Conservation (phyloP, 75 land plant genomes). For the Chamaecyparis obtusa region DNA sequence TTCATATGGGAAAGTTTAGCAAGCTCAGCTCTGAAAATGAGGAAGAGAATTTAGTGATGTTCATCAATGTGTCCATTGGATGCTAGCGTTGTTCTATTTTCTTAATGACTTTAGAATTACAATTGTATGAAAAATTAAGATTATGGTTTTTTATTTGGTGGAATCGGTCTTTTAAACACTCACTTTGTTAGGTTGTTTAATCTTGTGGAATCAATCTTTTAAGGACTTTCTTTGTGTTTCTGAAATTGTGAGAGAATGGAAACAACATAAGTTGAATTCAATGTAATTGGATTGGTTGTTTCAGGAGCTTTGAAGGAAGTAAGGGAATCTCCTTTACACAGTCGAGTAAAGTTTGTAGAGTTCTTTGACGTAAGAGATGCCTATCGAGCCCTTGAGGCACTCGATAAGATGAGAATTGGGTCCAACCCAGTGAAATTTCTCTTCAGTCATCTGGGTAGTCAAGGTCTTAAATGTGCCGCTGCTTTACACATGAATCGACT, state of each 20-base stretch:
- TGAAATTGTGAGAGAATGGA: background rate
- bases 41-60: no score
- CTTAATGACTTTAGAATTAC: no score
- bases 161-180: no score
- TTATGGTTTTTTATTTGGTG: background rate
- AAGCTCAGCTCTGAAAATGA: background rate
- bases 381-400: conserved; percentile 17
- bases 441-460: conserved; percentile 37
- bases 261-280: background rate
- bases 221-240: no score
- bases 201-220: background rate
- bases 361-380: conserved; percentile 44
- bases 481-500: background rate
- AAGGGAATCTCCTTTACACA: conserved; percentile 27
- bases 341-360: conserved; percentile 41
- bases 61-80: no score
- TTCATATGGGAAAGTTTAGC: background rate
- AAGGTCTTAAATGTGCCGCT: background rate
- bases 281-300: no score
- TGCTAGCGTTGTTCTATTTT: no score
- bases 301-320: conserved; percentile 40
- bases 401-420: conserved; percentile 27
- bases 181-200: no score
- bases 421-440: conserved; percentile 37
- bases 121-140: no score